These are phyloP conservation scores for Rhodotorula toruloides DNA, from an alignment of 768 basidiomycete genomes.

Conservation along the genomic window DNA sequence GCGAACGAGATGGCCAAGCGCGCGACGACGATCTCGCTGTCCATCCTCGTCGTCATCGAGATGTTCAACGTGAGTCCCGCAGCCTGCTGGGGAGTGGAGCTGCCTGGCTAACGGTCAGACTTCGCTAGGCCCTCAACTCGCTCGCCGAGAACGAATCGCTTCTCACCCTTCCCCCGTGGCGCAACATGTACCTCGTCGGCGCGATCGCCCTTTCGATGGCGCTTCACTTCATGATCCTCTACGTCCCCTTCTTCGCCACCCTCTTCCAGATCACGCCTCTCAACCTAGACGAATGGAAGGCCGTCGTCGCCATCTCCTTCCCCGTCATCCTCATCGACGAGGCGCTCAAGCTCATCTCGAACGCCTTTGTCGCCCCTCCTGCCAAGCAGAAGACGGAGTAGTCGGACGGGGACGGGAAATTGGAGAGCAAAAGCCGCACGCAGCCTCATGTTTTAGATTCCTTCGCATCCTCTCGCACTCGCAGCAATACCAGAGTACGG, in stretches of 20 bases:
- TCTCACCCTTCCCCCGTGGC: slow-evolving; percentile 82
- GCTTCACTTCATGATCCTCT: slow-evolving; percentile 88
- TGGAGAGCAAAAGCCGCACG: too few species aligned
- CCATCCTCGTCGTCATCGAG: slow-evolving; percentile 89
- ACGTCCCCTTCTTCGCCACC: slow-evolving; percentile 89
- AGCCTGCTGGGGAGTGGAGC: slow-evolving; percentile 34
- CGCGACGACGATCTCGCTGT: slow-evolving; percentile 93
- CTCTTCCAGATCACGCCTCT: slow-evolving; percentile 85
- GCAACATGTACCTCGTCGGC: slow-evolving; percentile 83
- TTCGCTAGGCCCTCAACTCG: slow-evolving; percentile 57
- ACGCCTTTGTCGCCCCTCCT: slow-evolving; percentile 11
- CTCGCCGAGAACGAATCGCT: slow-evolving; percentile 95
- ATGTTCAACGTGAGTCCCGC: slow-evolving; percentile 65
- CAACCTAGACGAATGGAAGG: slow-evolving; percentile 92
- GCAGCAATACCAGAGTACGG: too few species aligned
- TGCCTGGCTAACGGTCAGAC: slow-evolving; percentile 8
- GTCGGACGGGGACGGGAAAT: neutral
- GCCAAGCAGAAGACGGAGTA: slow-evolving; percentile 5
- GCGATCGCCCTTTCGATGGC: slow-evolving; percentile 87
- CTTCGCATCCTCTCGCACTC: too few species aligned
- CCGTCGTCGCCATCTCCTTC: slow-evolving; percentile 76
- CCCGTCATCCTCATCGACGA: slow-evolving; percentile 90
- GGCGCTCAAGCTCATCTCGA: slow-evolving; percentile 62
- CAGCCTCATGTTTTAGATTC: too few species aligned
- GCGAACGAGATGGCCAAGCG: slow-evolving; percentile 68